Evolutionary conservation across 2,329 filamentous ascomycete species (phyloP), one percentile per base, ranked within the genome.

Genomic region (Aureobasidium sp.): DNA sequence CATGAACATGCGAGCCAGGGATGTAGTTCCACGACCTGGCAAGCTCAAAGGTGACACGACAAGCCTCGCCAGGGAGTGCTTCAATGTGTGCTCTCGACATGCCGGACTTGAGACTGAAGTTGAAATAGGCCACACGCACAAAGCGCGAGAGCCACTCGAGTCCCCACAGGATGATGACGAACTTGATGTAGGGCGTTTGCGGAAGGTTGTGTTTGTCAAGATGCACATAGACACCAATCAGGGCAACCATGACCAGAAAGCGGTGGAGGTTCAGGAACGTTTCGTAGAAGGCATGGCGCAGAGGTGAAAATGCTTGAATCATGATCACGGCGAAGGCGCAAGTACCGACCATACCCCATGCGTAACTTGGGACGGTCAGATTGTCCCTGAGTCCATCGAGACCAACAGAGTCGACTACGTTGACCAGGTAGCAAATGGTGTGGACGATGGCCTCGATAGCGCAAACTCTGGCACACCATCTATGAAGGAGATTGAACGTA

Each of bases 231-330:
- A 92, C 85, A 68, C 86, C 87, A 61, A 83, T 79, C 55, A 97
- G 82, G 51, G 80, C 78, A 59, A 90, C 71, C 39, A 87, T 74
- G 42, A 87, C 91, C 55, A 96, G 77, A 41, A 89, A 73, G 67
- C 96, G 91, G 76, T 97, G 94, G 34, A 88, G 76, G 71, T 89
- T 90, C 68, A 97, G 82, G 77, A 99, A 99, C 1, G 91, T 95
- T 77, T 99, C 94, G 77, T 99, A 99, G 73, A 96, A 97, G 42
- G 92, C 91, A 74, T 97, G 93, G 64, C 94, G 87, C 57, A 99
- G 71, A 0, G 91, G 88, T 2, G 91, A 93, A 59, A 89, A 78
- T 10, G 91, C 87, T 32, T 87, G 78, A 57, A 96, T 69, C 59
- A 89, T 70, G 49, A 97, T 79, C 48, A 89, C 71, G 44, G 83